Conservation (phyloP, 495 filamentous ascomycete species). For the Aspergillus bridgeri region DNA sequence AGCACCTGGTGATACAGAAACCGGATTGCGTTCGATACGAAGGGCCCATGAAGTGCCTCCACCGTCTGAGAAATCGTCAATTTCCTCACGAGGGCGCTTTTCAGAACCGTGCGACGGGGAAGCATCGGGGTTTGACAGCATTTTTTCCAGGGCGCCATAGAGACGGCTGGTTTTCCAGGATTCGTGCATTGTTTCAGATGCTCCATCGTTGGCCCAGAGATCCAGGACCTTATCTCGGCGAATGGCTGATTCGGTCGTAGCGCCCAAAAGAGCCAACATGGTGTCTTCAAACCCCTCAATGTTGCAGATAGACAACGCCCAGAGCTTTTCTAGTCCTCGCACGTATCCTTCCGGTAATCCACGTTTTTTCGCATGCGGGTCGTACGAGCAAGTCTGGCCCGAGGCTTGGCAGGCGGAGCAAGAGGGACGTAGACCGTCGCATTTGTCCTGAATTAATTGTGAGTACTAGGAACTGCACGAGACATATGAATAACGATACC, state of each 20-base stretch:
- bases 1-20: slow-evolving; percentile 28
- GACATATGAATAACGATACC: slow-evolving; percentile 18
- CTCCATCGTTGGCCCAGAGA: slow-evolving; percentile 49
- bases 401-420: slow-evolving; percentile 63
- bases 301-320: slow-evolving; percentile 45
- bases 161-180: slow-evolving; percentile 56
- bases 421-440: slow-evolving; percentile 61
- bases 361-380: slow-evolving; percentile 67
- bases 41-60: slow-evolving; percentile 25
- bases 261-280: slow-evolving; percentile 41
- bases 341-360: slow-evolving; percentile 52
- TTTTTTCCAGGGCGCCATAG: slow-evolving; percentile 50
- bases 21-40: slow-evolving; percentile 31
- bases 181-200: slow-evolving; percentile 53
- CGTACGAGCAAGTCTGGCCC: slow-evolving; percentile 62
- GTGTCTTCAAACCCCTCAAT: slow-evolving; percentile 49
- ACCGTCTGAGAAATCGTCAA: slow-evolving; percentile 27
- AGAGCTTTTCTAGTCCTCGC: slow-evolving; percentile 43
- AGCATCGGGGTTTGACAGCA: slow-evolving; percentile 45
- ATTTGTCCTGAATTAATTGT: slow-evolving; percentile 50
- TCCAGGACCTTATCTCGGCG: slow-evolving; percentile 34
- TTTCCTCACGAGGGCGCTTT: slow-evolving; percentile 38
- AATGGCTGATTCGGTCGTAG: slow-evolving; percentile 32
- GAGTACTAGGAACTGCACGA: background rate
- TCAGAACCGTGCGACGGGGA: slow-evolving; percentile 17